phyloP scores from a whole-genome alignment of 805 yeast species.

The Metschnikowia lochheadii region DNA sequence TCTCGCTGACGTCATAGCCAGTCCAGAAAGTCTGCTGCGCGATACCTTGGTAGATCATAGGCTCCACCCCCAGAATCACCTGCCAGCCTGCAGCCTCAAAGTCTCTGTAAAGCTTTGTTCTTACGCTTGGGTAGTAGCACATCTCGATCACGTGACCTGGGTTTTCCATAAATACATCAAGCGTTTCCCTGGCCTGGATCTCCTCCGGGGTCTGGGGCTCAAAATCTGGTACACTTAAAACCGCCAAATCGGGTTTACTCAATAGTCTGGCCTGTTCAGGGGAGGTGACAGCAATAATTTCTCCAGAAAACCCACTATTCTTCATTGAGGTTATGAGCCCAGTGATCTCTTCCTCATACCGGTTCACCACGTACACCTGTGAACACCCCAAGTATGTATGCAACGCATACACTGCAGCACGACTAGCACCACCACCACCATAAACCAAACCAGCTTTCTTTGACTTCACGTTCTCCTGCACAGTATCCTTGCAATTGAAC shows the following conservation, averaged over 20 bases:
- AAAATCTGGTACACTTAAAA: slow-evolving; percentile 29
- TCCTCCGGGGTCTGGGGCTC: slow-evolving; percentile 23
- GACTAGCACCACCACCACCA: slow-evolving; percentile 35
- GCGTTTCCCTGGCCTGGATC: slow-evolving; percentile 21
- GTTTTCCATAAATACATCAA: slow-evolving; percentile 24
- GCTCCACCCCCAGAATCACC: slow-evolving; percentile 29
- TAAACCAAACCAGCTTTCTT: slow-evolving; percentile 28
- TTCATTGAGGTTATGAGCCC: slow-evolving; percentile 19
- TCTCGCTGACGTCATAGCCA: slow-evolving; percentile 22
- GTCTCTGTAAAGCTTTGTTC: slow-evolving; percentile 22
- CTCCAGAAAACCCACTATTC: slow-evolving; percentile 21
- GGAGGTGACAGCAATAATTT: slow-evolving; percentile 23
- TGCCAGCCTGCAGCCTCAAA: slow-evolving; percentile 24
- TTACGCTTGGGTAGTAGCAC: slow-evolving; percentile 32
- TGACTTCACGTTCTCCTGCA: slow-evolving; percentile 3
- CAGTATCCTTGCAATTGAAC: slow-evolving; percentile 13
- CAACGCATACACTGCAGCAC: slow-evolving; percentile 31
- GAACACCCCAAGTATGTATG: slow-evolving; percentile 23
- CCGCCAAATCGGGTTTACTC: slow-evolving; percentile 21
- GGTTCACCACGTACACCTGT: slow-evolving; percentile 26
- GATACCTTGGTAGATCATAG: slow-evolving; percentile 31
- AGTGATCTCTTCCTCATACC: slow-evolving; percentile 25
- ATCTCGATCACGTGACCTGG: slow-evolving; percentile 30
- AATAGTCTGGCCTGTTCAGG: slow-evolving; percentile 21
- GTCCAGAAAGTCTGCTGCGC: slow-evolving; percentile 32